Evolutionary conservation across 176 grass and related monocot genomes (phyloP).

Genomic region (Rhipidocladum racemiflorum): DNA sequence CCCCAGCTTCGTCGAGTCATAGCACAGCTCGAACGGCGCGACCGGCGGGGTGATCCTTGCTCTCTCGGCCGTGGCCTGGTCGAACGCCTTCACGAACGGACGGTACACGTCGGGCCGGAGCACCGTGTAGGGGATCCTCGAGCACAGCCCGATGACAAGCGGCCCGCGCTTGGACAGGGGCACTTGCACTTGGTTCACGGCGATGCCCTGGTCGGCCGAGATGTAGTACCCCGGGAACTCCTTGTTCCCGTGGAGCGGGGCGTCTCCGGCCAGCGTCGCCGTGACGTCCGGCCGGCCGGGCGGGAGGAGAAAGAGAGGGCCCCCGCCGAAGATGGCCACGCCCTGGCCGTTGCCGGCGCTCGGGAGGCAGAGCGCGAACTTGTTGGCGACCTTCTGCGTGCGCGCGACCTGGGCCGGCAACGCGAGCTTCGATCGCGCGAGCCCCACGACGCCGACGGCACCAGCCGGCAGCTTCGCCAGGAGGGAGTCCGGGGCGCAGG

Average conservation of each 20-base stretch:
- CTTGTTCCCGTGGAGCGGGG: conserved; percentile 12
- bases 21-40: conserved; percentile 53
- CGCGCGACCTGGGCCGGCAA: conserved; percentile 45
- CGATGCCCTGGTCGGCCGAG: conserved; percentile 23
- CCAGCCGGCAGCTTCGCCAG: conserved; percentile 27
- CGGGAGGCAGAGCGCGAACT: conserved; percentile 72
- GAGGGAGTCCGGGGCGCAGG: conserved; percentile 39
- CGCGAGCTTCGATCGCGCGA: conserved; percentile 35
- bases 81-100: conserved; percentile 35
- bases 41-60: neutral
- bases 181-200: conserved; percentile 22
- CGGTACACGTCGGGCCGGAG: conserved; percentile 46
- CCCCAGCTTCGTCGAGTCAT: conserved; percentile 30
- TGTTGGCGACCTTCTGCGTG: conserved; percentile 32
- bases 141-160: conserved; percentile 19
- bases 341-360: conserved; percentile 25
- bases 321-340: conserved; percentile 55
- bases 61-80: neutral
- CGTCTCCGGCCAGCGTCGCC: conserved; percentile 1
- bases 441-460: conserved; percentile 50
- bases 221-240: conserved; percentile 37
- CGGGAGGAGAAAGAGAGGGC: conserved; percentile 30
- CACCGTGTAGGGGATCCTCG: conserved; percentile 34
- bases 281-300: neutral
- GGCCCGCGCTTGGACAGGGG: neutral